phyloP scores from a whole-genome alignment of 306 rosid genomes.

The Vachellia collinsii region DNA sequence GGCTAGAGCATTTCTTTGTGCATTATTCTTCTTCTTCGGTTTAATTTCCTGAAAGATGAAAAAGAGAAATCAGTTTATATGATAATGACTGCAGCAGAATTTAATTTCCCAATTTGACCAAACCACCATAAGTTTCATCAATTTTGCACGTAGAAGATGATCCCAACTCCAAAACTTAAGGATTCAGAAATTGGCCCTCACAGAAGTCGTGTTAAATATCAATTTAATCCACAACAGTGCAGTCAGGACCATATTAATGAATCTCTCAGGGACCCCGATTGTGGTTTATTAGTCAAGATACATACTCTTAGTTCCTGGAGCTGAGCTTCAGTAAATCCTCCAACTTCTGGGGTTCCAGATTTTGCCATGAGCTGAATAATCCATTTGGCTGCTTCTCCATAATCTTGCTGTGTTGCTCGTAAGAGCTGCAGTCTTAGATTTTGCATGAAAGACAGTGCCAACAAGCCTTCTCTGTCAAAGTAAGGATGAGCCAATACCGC shows the following conservation, averaged over 20 bases:
- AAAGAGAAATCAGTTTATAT: not conserved
- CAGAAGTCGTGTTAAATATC: not conserved
- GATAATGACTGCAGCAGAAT: slow-evolving; percentile 13
- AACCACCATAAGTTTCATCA: not conserved
- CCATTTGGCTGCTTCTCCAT: slow-evolving; percentile 90
- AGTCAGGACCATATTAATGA: not conserved
- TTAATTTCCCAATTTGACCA: not conserved
- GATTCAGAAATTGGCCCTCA: not conserved
- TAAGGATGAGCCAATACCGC: slow-evolving; percentile 89
- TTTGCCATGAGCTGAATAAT: slow-evolving; percentile 79
- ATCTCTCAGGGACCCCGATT: not conserved
- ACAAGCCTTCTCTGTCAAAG: slow-evolving; percentile 78
- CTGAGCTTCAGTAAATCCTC: slow-evolving; percentile 98
- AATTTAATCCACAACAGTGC: not conserved
- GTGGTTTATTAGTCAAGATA: slow-evolving; percentile 17
- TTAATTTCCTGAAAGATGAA: slow-evolving; percentile 59
- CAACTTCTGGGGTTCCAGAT: slow-evolving; percentile 83
- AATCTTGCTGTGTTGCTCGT: slow-evolving; percentile 86
- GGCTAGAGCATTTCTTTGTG: slow-evolving; percentile 78
- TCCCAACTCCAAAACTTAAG: not conserved
- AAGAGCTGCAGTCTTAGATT: slow-evolving; percentile 71
- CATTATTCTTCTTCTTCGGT: slow-evolving; percentile 72
- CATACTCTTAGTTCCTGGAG: slow-evolving; percentile 76
- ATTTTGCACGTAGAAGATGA: not conserved
- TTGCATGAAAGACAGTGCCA: slow-evolving; percentile 85